These are phyloP conservation scores for Alloascoidea hylecoeti DNA, from an alignment of 805 yeast genomes.

Conservation along the genomic window DNA sequence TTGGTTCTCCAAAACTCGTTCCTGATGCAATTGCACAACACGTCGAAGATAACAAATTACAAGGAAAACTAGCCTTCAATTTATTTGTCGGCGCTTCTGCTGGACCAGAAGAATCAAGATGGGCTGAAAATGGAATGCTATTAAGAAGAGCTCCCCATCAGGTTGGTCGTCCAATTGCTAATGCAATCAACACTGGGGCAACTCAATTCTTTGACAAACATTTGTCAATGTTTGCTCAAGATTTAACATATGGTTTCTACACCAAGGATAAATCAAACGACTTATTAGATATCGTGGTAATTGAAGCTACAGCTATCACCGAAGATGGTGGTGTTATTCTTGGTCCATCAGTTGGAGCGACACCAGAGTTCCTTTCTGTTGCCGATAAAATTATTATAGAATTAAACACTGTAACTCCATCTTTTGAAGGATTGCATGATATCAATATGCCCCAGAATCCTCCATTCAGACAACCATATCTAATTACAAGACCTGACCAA, in stretches of 20 bases:
- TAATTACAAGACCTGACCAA: slow-evolving; percentile 64
- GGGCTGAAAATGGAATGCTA: slow-evolving; percentile 89
- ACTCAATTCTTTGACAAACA: slow-evolving; percentile 92
- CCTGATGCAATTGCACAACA: slow-evolving; percentile 83
- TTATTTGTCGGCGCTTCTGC: slow-evolving; percentile 96
- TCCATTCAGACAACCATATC: slow-evolving; percentile 82
- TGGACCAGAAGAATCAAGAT: slow-evolving; percentile 89
- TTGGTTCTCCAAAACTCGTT: slow-evolving; percentile 91
- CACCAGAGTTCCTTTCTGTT: slow-evolving; percentile 81
- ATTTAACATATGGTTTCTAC: slow-evolving; percentile 88
- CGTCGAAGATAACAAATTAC: slow-evolving; percentile 77
- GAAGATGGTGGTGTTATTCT: slow-evolving; percentile 91
- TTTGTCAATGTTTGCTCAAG: slow-evolving; percentile 98
- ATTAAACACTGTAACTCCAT: slow-evolving; percentile 85
- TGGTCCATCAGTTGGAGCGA: slow-evolving; percentile 98
- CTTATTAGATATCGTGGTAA: slow-evolving; percentile 71
- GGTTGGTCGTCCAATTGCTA: slow-evolving; percentile 91
- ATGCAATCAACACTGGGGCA: slow-evolving; percentile 78
- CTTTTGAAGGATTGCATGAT: slow-evolving; percentile 94
- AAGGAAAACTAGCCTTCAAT: slow-evolving; percentile 78
- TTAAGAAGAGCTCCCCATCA: slow-evolving; percentile 91
- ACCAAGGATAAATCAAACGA: slow-evolving; percentile 32
- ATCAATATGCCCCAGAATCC: slow-evolving; percentile 87
- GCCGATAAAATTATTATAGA: slow-evolving; percentile 89
- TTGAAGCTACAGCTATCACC: slow-evolving; percentile 94